A percentile compares a stretch with the other conserved stretches of the same genome.
These are phyloP conservation scores for Heritiera fomes DNA, from an alignment of 345 rosid species.

Conservation along the genomic window DNA sequence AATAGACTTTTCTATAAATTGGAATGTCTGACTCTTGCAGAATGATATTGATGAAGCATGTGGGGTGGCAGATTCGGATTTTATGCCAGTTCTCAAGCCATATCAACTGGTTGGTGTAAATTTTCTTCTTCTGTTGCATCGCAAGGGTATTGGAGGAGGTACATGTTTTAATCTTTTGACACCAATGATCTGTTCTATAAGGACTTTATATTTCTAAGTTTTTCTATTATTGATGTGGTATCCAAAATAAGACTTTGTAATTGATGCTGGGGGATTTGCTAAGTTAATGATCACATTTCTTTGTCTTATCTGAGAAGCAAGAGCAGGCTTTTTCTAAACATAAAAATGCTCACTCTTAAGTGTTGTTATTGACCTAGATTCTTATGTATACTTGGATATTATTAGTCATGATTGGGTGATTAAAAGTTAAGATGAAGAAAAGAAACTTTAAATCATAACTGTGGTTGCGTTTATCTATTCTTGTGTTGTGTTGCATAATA, in stretches of 20 bases:
- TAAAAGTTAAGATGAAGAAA: conserved; percentile 8
- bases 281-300: no score
- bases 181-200: not conserved
- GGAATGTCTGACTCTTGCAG: conserved; percentile 37
- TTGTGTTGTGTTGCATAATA: conserved; percentile 2
- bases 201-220: not conserved
- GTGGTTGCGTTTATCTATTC: not conserved
- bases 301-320: not conserved
- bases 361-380: not conserved
- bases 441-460: not conserved
- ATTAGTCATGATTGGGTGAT: not conserved
- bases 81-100: conserved; percentile 89
- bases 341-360: not conserved
- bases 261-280: not conserved
- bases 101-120: conserved; percentile 95
- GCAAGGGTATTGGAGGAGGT: conserved; percentile 94
- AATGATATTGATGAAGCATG: conserved; percentile 84
- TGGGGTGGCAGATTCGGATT: conserved; percentile 62
- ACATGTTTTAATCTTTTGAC: conserved; percentile 15
- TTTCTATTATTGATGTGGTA: not conserved
- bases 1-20: conserved; percentile 7
- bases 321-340: not conserved
- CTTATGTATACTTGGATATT: not conserved
- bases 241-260: conserved; percentile 3
- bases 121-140: conserved; percentile 87